Evolutionary conservation across 2,329 filamentous ascomycete genomes (phyloP).

Genomic region (Penicillium glabrum): DNA sequence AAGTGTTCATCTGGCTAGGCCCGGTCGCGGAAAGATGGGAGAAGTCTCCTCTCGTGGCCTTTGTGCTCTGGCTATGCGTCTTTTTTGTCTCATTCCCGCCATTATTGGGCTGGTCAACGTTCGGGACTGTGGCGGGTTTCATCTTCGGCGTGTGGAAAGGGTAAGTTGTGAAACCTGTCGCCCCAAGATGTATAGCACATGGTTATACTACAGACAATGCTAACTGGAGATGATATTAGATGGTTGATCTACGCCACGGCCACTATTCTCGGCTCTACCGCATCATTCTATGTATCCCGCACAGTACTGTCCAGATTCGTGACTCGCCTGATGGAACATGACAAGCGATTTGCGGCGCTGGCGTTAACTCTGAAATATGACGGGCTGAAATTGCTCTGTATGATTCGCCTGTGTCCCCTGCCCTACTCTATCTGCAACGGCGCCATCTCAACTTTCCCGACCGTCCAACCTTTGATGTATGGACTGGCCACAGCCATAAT

Average conservation of each 20-base stretch:
- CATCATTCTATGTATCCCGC: slow-evolving; percentile 76
- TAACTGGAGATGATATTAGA: slow-evolving; percentile 46
- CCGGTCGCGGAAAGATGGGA: slow-evolving; percentile 78
- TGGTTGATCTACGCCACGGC: slow-evolving; percentile 82
- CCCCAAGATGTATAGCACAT: background rate
- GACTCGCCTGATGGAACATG: slow-evolving; percentile 73
- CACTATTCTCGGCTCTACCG: slow-evolving; percentile 74
- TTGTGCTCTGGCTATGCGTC: slow-evolving; percentile 72
- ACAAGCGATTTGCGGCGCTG: slow-evolving; percentile 85
- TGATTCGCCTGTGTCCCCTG: slow-evolving; percentile 88
- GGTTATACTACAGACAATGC: background rate
- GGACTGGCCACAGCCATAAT: slow-evolving; percentile 78
- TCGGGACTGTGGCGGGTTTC: slow-evolving; percentile 68
- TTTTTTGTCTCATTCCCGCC: slow-evolving; percentile 82
- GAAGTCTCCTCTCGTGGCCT: slow-evolving; percentile 67
- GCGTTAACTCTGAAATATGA: slow-evolving; percentile 86
- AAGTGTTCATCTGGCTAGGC: slow-evolving; percentile 72
- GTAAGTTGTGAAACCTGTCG: slow-evolving; percentile 46
- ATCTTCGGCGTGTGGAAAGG: slow-evolving; percentile 70
- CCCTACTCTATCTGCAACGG: slow-evolving; percentile 94
- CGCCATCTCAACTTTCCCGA: slow-evolving; percentile 90
- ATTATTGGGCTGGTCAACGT: slow-evolving; percentile 81
- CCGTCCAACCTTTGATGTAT: slow-evolving; percentile 74
- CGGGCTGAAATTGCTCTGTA: slow-evolving; percentile 81
- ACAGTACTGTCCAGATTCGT: slow-evolving; percentile 78